Conservation (phyloP, 1,284 basidiomycete genomes). For the Austroboletus novae-zelandiae region DNA sequence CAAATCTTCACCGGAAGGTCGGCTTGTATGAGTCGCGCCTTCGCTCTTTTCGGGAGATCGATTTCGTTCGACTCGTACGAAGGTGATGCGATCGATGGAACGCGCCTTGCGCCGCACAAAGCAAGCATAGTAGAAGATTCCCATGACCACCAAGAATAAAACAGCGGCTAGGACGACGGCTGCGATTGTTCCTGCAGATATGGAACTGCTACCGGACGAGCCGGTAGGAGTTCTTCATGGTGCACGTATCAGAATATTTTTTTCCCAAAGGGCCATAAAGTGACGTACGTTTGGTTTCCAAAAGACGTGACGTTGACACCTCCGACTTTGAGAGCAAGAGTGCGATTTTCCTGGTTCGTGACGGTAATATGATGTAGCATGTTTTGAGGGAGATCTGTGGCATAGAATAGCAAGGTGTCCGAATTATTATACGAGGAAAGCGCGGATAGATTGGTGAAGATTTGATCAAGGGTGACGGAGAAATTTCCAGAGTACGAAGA, state of each 20-base stretch:
- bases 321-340: slow-evolving; percentile 37
- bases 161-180: slow-evolving; percentile 56
- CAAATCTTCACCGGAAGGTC: slow-evolving; percentile 23
- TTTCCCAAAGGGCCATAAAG: background rate
- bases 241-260: slow-evolving; percentile 7
- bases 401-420: slow-evolving; percentile 57
- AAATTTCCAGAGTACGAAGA: slow-evolving; percentile 54
- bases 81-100: slow-evolving; percentile 12
- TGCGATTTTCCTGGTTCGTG: slow-evolving; percentile 52
- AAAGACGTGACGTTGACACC: slow-evolving; percentile 43
- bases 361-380: slow-evolving; percentile 50
- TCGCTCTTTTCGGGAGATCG: slow-evolving; percentile 4
- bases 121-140: slow-evolving; percentile 40
- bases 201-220: slow-evolving; percentile 13
- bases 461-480: slow-evolving; percentile 56
- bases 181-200: slow-evolving; percentile 56
- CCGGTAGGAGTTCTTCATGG: slow-evolving; percentile 10
- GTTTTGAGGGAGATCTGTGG: slow-evolving; percentile 54
- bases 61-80: background rate
- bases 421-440: slow-evolving; percentile 46
- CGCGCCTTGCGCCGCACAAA: slow-evolving; percentile 44
- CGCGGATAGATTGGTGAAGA: slow-evolving; percentile 39
- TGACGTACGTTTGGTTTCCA: slow-evolving; percentile 29
- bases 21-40: slow-evolving; percentile 2
- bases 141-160: slow-evolving; percentile 46